Conservation (phyloP, 148 eudicot genomes). For the Dysphania ambrosioides region DNA sequence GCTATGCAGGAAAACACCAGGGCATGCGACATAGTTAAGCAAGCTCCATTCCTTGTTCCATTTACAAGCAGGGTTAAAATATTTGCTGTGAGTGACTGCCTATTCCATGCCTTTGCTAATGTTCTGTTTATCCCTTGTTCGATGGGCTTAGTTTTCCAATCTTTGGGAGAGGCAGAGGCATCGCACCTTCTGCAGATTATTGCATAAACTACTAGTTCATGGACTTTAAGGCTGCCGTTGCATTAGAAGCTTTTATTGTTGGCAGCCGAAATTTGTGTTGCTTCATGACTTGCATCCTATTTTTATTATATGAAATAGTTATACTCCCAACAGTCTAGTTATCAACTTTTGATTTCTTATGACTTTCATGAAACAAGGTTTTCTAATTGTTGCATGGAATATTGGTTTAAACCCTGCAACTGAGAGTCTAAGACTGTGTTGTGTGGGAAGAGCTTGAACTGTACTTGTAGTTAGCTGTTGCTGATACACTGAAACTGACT, state of each 20-base stretch:
- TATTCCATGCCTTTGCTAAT: background rate
- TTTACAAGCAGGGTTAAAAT: conserved; percentile 91
- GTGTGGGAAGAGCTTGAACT: no score
- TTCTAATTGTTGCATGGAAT: no score
- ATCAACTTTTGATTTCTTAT: background rate
- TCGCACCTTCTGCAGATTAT: no score
- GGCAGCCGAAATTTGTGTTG: background rate
- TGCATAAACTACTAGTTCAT: background rate
- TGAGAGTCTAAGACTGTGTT: background rate
- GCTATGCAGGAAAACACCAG: conserved; percentile 80
- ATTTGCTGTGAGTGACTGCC: conserved; percentile 64
- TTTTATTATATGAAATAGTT: no score
- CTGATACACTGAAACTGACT: no score
- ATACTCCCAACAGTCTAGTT: no score
- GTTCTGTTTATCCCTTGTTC: background rate
- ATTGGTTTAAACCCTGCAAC: no score
- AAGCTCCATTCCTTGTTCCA: conserved; percentile 91
- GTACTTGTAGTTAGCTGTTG: no score
- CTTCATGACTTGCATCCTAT: no score
- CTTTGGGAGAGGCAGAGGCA: no score
- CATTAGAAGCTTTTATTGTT: background rate
- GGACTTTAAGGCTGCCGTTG: background rate
- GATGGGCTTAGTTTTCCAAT: background rate
- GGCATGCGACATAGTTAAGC: conserved; percentile 74
- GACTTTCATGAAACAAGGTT: background rate